Base-by-base conservation (phyloP, 805 yeast species). In the Saccharomycopsis javanensis region DNA sequence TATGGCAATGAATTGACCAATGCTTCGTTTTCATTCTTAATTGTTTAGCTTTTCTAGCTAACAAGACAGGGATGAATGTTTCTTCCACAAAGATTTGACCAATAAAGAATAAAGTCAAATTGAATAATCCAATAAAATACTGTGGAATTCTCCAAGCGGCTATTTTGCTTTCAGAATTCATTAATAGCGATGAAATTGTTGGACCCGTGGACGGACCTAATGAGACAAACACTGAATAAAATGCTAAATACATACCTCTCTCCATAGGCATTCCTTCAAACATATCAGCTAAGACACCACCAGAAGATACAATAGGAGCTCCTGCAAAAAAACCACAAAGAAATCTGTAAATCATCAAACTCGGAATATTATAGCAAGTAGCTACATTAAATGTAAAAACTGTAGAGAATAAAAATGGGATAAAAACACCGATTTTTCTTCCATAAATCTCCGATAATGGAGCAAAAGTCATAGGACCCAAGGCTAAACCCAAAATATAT, bases 381-480 rank as follows among this genome's bases (percentile, higher is more conserved):
- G 81, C 86, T 59, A 87, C 82, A 4, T 79, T 86, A 45, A 84
- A 62, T 64, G 77, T 78, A 70, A 79, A 80, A 33, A 71, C 60
- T 46, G 74, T 71, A 20, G 78, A 68, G 51, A 81, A 64, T 72
- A 79, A 73, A 34, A 79, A 75, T 13, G 84, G 75, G 10, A 70
- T 60, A 57, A 79, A 76, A 57, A 82, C 75, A 4, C 86, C 85
- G 3, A 75, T 66, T 59, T 76, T 73, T 48, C 91, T 69, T 1
- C 91, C 92, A 60, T 78, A 76, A 58, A 82, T 73, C 65, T 86
- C 94, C 50, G 86, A 79, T 10, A 86, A 64, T 2, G 92, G 91
- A 1, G 88, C 85, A 57, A 83, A 71, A 37, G 85, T 65, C 53
- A 85, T 68, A 1, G 90, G 89, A 0, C 90, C 91, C 15, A 80